Evolutionary conservation across 768 basidiomycete species (phyloP).

Genomic region (Panaeolus cyanescens): DNA sequence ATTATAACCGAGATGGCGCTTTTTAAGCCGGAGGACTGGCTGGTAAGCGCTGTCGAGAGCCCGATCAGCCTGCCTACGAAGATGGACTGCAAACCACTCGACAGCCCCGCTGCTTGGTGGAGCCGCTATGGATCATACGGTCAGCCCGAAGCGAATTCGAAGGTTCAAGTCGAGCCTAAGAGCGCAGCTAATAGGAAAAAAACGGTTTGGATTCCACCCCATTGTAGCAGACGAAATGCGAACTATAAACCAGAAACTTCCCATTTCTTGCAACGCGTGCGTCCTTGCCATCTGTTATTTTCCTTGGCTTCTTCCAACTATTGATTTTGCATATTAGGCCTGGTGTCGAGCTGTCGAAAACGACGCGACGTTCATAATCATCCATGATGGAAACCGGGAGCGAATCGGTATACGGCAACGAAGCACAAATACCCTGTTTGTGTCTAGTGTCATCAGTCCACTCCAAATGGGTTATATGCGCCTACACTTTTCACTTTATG

Average conservation of each 20-base stretch:
- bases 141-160: neutral
- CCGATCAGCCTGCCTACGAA: too few relatives aligned
- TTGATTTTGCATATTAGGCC: neutral
- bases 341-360: constrained; percentile 1
- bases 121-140: neutral
- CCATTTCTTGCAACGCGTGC: neutral
- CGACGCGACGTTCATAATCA: constrained; percentile 2
- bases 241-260: neutral
- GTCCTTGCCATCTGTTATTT: neutral
- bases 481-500: neutral
- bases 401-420: constrained; percentile 6
- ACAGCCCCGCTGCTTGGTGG: too few relatives aligned
- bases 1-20: too few relatives aligned
- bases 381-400: neutral
- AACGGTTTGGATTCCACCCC: neutral
- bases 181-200: too few relatives aligned
- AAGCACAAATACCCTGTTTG: neutral
- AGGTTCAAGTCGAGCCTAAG: too few relatives aligned
- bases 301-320: neutral
- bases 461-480: neutral
- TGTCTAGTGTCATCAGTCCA: neutral
- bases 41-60: too few relatives aligned
- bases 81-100: too few relatives aligned
- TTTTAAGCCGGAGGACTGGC: too few relatives aligned
- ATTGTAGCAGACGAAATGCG: neutral